These are phyloP conservation scores for Phascolomyces articulosus DNA, from an alignment of 371 early-diverging fungal species.

Conservation along the genomic window DNA sequence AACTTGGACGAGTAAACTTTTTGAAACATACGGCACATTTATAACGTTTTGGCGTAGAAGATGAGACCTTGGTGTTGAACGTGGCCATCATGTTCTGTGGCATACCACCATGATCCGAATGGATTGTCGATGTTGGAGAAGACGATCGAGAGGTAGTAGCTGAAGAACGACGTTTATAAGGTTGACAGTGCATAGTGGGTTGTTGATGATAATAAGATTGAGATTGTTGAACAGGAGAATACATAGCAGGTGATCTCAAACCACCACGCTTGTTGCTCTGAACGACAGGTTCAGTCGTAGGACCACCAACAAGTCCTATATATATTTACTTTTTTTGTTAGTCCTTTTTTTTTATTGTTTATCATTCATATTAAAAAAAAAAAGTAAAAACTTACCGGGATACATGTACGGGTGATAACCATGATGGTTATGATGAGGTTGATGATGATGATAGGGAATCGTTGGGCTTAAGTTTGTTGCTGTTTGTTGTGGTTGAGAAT, in stretches of 20 bases:
- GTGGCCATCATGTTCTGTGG: slow-evolving; percentile 23
- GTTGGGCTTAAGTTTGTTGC: slow-evolving; percentile 8
- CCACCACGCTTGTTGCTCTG: slow-evolving; percentile 9
- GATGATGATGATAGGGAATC: slow-evolving; percentile 2
- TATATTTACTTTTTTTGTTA: no score
- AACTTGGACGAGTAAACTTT: slow-evolving; percentile 64
- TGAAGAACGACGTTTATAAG: slow-evolving; percentile 18
- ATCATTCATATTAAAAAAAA: no score
- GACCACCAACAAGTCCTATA: background rate
- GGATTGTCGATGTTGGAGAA: slow-evolving; percentile 15
- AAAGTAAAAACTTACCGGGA: slow-evolving; percentile 7
- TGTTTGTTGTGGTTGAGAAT: background rate
- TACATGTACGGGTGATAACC: slow-evolving; percentile 20
- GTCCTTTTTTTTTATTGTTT: no score
- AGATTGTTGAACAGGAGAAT: slow-evolving; percentile 1
- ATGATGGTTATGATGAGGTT: background rate
- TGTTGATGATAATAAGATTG: slow-evolving; percentile 6
- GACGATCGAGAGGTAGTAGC: slow-evolving; percentile 18
- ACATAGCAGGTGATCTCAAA: slow-evolving; percentile 23
- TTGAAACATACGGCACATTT: slow-evolving; percentile 57
- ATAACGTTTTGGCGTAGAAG: slow-evolving; percentile 31
- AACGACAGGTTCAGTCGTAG: slow-evolving; percentile 3
- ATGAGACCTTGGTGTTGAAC: slow-evolving; percentile 19
- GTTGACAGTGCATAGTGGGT: slow-evolving; percentile 15
- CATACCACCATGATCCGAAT: slow-evolving; percentile 5